phyloP scores from a whole-genome alignment of 2,329 filamentous ascomycete species.

The Drechslerella coelobrocha region DNA sequence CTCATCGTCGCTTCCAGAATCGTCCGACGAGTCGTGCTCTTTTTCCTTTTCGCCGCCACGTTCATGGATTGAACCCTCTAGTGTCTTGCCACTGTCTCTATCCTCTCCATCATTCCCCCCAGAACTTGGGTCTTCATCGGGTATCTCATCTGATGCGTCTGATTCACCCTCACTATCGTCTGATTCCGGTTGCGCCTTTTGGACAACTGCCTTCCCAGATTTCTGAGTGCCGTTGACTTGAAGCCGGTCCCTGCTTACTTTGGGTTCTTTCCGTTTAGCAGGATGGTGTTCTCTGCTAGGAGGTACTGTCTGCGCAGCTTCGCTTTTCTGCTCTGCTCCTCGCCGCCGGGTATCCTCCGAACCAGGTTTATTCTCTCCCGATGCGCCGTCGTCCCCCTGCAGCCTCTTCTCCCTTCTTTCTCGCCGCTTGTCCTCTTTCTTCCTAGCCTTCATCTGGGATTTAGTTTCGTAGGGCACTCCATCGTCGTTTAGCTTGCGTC shows the following conservation, averaged over 20 bases:
- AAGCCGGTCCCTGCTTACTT: conserved; percentile 35
- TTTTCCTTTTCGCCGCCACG: conserved; percentile 23
- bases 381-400: not conserved
- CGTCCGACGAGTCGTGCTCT: conserved; percentile 10
- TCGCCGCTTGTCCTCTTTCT: conserved; percentile 57
- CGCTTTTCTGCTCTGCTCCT: conserved; percentile 4
- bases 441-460: conserved; percentile 62
- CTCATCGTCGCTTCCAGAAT: conserved; percentile 27
- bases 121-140: not conserved
- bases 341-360: not conserved
- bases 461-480: conserved; percentile 61
- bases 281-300: conserved; percentile 36
- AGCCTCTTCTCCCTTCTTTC: conserved; percentile 31
- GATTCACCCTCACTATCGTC: conserved; percentile 7
- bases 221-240: conserved; percentile 43
- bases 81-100: not conserved
- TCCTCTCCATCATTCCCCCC: not conserved
- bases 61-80: conserved; percentile 15
- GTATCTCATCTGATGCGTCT: not conserved
- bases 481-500: conserved; percentile 57
- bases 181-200: conserved; percentile 22
- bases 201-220: conserved; percentile 31
- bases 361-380: conserved; percentile 16
- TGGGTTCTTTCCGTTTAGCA: conserved; percentile 45
- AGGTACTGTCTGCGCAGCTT: conserved; percentile 23